Conservation (phyloP, 805 yeast species). For the Schwanniomyces yamadae region DNA sequence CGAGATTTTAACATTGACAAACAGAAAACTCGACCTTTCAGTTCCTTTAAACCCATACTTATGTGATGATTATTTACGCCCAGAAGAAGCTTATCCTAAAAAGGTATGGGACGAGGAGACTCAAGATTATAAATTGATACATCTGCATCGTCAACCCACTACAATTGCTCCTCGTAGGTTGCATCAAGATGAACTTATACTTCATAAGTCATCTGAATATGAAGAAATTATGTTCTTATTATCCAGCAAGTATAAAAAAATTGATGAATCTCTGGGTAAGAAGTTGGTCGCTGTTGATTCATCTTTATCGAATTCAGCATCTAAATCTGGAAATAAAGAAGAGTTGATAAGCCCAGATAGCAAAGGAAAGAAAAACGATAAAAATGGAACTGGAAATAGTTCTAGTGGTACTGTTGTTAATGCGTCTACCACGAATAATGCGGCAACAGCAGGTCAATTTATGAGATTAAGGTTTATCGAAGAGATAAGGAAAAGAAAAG, state of each 20-base stretch:
- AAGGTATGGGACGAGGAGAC: slow-evolving; percentile 40
- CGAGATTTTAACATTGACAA: slow-evolving; percentile 77
- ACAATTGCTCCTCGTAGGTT: slow-evolving; percentile 33
- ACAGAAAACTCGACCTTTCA: slow-evolving; percentile 71
- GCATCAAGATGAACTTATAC: slow-evolving; percentile 41
- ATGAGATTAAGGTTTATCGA: slow-evolving; percentile 86
- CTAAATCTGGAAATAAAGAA: slow-evolving; percentile 20
- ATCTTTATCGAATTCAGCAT: slow-evolving; percentile 20
- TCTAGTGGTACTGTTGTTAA: slow-evolving; percentile 11
- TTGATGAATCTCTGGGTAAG: slow-evolving; percentile 38
- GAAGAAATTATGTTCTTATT: slow-evolving; percentile 78
- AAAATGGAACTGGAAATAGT: slow-evolving; percentile 6
- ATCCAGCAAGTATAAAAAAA: slow-evolving; percentile 37
- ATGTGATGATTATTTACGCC: slow-evolving; percentile 46
- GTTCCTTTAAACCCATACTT: slow-evolving; percentile 71
- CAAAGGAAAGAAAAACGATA: slow-evolving; percentile 21
- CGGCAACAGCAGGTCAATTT: slow-evolving; percentile 56
- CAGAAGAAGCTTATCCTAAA: slow-evolving; percentile 48
- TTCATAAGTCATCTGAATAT: slow-evolving; percentile 75
- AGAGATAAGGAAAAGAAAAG: slow-evolving; percentile 70
- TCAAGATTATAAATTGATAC: slow-evolving; percentile 28
- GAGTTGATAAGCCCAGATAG: slow-evolving; percentile 30
- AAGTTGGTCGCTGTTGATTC: slow-evolving; percentile 40
- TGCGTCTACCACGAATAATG: slow-evolving; percentile 13
- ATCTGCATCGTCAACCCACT: slow-evolving; percentile 32